Evolutionary conservation across 129 eudicot species (phyloP), one percentile per base, ranked within the genome.

Genomic region (Flaveria robusta): DNA sequence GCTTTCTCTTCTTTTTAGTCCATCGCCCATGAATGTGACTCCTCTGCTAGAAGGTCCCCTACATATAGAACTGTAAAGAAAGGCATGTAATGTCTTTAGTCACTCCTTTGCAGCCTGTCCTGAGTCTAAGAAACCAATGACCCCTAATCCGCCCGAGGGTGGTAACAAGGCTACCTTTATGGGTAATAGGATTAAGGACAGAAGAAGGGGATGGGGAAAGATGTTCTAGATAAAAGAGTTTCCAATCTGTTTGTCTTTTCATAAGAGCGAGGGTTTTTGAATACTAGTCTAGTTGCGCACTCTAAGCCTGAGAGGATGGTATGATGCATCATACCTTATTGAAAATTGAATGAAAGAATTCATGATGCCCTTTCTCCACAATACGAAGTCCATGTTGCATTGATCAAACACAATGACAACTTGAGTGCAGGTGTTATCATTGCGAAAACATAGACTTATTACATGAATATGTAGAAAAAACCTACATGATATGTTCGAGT

Each of bases 241-340:
- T 19, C 4, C 23, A 12, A 52, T 52, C 0, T 52, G 26, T 9
- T 0, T 52, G 60, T 52, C 13, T n/a, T 12, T 18, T 52, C 23
- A 52, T 52, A 52, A 52, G 59, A 52, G 26, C 9, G 59, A 52
- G 59, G 59, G 59, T 18, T 52, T 52, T 52, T 52, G 26, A 52
- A 52, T 52, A 52, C 18, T n/a, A 52, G 11, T 52, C 60, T 52
- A 4, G 60, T 1, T 52, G 9, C 54, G 19, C 13, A 4, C 54
- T 49, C 46, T 8, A 10, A 42, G 46, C 41, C 41, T 37, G 41
- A 37, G 41, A 6, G 41, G 41, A 37, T 37, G n/a, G n/a, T n/a
- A n/a, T n/a, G n/a, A n/a, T n/a, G n/a, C n/a, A n/a, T n/a, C n/a
- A n/a, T n/a, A n/a, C n/a, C n/a, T n/a, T n/a, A n/a, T n/a, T n/a